Percentiles rank a stretch among this genome's conserved stretches.
These are phyloP conservation scores for Mariannaea sp. DNA, from an alignment of 2,329 filamentous ascomycete genomes.

Conservation along the genomic window DNA sequence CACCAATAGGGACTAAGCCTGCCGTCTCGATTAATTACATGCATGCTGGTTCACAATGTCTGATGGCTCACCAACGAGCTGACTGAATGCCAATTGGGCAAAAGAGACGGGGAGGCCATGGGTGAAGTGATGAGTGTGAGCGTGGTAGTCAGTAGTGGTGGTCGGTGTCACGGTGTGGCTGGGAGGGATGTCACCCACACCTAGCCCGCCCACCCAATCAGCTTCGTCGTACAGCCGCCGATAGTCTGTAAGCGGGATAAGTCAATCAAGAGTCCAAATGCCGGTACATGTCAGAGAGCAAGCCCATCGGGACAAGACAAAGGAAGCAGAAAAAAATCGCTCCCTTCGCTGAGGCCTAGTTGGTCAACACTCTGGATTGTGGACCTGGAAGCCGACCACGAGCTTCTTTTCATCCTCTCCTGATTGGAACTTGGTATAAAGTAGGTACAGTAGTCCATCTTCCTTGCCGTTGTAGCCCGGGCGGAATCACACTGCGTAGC, in stretches of 20 bases:
- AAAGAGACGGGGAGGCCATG: too few relatives aligned
- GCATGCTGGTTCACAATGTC: not conserved
- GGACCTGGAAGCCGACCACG: too few relatives aligned
- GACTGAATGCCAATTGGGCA: not conserved
- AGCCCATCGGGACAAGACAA: too few relatives aligned
- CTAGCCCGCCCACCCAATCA: not conserved
- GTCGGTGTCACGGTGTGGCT: not conserved
- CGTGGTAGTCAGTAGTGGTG: too few relatives aligned
- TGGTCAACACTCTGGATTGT: not conserved
- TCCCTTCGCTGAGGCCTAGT: not conserved
- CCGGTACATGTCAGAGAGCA: too few relatives aligned
- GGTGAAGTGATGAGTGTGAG: too few relatives aligned
- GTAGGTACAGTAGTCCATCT: too few relatives aligned
- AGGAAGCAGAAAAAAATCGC: not conserved
- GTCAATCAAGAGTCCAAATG: not conserved
- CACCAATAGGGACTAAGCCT: not conserved
- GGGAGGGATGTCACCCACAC: not conserved
- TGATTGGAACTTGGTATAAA: too few relatives aligned
- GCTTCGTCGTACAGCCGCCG: not conserved
- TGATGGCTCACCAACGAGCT: not conserved
- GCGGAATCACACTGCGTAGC: not conserved
- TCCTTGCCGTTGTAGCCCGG: not conserved
- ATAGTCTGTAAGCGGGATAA: not conserved
- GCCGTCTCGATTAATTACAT: not conserved
- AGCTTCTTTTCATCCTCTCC: too few relatives aligned